Conservation (phyloP, 257 asterid genomes). For the Mentha longifolia region DNA sequence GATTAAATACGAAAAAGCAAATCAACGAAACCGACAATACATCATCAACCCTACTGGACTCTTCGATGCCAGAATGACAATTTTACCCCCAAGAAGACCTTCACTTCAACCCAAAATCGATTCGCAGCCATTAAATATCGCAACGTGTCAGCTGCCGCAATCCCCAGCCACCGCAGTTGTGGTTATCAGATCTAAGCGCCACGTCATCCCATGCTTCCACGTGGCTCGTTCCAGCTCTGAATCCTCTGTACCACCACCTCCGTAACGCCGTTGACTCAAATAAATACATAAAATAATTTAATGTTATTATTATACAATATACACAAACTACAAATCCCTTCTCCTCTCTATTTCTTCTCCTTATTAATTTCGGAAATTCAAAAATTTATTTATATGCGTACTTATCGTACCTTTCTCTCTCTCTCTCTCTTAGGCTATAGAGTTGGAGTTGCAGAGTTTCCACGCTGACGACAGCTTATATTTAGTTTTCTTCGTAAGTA, state of each 20-base stretch:
- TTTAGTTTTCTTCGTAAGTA: constrained; percentile 16
- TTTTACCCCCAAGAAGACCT: constrained; percentile 9
- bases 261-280: constrained; percentile 10
- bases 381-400: neutral
- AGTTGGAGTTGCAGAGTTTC: constrained; percentile 8
- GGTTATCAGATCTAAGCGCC: constrained; percentile 25
- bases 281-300: neutral
- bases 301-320: too few species aligned
- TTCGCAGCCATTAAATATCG: constrained; percentile 7
- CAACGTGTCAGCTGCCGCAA: constrained; percentile 41
- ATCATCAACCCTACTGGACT: neutral
- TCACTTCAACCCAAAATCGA: constrained; percentile 3
- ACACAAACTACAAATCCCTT: neutral
- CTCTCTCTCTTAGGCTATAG: neutral
- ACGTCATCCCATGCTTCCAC: constrained; percentile 40
- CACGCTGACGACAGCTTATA: constrained; percentile 13
- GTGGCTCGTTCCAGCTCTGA: constrained; percentile 38
- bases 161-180: constrained; percentile 47
- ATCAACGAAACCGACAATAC: too few species aligned
- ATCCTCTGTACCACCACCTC: constrained; percentile 4
- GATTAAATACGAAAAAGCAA: too few species aligned
- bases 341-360: neutral
- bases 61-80: neutral
- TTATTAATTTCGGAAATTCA: neutral
- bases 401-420: neutral